phyloP scores from a whole-genome alignment of 768 basidiomycete species.

The Chalciporus sphaerocephalus region DNA sequence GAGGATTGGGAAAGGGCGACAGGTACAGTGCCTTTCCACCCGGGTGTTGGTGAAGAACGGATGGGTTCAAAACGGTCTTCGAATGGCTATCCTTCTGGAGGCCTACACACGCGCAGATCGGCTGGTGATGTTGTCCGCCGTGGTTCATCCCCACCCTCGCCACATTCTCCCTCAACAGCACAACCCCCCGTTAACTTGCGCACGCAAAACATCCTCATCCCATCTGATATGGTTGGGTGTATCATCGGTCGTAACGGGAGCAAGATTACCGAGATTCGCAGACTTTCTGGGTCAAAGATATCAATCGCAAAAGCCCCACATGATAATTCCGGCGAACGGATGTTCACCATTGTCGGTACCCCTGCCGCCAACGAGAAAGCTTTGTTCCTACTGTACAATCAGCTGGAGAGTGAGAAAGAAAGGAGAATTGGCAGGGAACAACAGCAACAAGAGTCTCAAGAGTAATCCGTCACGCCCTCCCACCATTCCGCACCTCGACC shows the following conservation, averaged over 20 bases:
- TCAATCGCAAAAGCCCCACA: slow-evolving; percentile 99
- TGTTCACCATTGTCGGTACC: slow-evolving; percentile 98
- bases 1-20: slow-evolving; percentile 95
- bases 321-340: slow-evolving; percentile 97
- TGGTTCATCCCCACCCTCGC: slow-evolving; percentile 39
- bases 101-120: slow-evolving; percentile 53
- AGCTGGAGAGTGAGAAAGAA: slow-evolving; percentile 95
- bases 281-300: slow-evolving; percentile 95
- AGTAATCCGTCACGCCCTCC: slow-evolving; percentile 15
- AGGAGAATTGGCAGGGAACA: slow-evolving; percentile 83
- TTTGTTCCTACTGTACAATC: slow-evolving; percentile 93
- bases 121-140: slow-evolving; percentile 52
- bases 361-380: slow-evolving; percentile 98
- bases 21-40: slow-evolving; percentile 95
- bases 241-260: slow-evolving; percentile 95
- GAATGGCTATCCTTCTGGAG: slow-evolving; percentile 48
- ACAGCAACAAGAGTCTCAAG: slow-evolving; percentile 71
- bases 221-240: slow-evolving; percentile 97
- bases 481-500: neutral
- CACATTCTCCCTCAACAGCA: slow-evolving; percentile 42
- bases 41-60: slow-evolving; percentile 75
- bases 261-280: slow-evolving; percentile 99
- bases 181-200: slow-evolving; percentile 77
- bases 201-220: slow-evolving; percentile 99
- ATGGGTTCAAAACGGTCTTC: slow-evolving; percentile 44